These are phyloP conservation scores for Cercospora sesami DNA, from an alignment of 2,329 filamentous ascomycete genomes.

Conservation along the genomic window DNA sequence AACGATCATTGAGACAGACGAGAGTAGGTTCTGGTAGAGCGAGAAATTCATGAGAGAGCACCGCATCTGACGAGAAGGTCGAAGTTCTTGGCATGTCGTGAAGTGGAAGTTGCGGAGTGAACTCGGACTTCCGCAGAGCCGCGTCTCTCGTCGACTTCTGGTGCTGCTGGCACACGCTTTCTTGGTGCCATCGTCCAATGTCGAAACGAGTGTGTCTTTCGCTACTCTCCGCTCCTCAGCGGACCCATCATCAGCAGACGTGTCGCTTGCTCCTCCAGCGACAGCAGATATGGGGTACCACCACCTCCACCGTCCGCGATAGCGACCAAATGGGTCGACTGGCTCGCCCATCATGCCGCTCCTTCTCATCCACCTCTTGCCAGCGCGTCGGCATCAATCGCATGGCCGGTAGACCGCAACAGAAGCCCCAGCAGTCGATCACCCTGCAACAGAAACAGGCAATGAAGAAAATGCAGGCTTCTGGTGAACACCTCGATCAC, in stretches of 20 bases:
- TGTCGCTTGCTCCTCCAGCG: conserved; percentile 7
- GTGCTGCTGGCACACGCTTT: neutral
- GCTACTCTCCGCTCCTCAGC: conserved; percentile 21
- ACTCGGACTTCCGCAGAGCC: conserved; percentile 7
- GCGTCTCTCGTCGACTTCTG: neutral
- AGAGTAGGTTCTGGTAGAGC: neutral
- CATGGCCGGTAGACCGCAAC: conserved; percentile 13
- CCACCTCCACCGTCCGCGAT: conserved; percentile 17
- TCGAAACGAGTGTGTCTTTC: conserved; percentile 29
- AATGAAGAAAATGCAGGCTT: conserved; percentile 33
- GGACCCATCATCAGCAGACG: conserved; percentile 11
- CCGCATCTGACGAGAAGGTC: neutral
- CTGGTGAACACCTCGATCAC: conserved; percentile 40
- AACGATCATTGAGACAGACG: neutral
- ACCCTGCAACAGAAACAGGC: conserved; percentile 38
- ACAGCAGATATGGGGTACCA: conserved; percentile 15
- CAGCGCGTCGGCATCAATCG: conserved; percentile 14
- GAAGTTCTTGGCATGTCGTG: neutral
- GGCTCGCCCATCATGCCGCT: conserved; percentile 17
- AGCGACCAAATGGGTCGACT: neutral
- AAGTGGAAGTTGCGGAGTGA: neutral
- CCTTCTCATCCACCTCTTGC: conserved; percentile 25
- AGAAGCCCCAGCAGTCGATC: conserved; percentile 44
- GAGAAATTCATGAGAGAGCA: neutral
- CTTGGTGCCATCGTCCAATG: conserved; percentile 19